Conservation (phyloP, 2,329 filamentous ascomycete genomes). For the Fonsecaea nubica region DNA sequence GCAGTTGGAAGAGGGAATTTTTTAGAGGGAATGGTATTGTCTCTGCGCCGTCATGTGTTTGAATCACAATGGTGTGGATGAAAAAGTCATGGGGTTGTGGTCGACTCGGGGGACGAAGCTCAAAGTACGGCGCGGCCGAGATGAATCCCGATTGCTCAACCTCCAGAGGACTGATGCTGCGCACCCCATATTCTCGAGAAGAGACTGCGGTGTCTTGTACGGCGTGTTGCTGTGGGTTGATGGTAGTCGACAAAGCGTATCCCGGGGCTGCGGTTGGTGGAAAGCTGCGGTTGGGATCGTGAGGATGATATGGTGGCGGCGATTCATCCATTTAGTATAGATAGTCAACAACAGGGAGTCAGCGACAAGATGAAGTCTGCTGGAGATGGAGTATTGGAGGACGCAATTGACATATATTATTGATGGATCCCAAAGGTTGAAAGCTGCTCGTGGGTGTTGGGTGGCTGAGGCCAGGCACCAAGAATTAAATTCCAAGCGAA, state of each 20-base stretch:
- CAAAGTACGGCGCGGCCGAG: slow-evolving; percentile 9
- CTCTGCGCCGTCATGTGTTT: neutral
- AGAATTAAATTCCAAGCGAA: too few species aligned
- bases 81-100: slow-evolving; percentile 8
- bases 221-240: neutral
- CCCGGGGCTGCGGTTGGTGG: neutral
- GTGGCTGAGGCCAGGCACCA: too few species aligned
- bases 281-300: neutral
- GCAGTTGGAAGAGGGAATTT: slow-evolving; percentile 7
- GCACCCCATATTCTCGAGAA: neutral
- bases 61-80: slow-evolving; percentile 8
- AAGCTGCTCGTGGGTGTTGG: too few species aligned
- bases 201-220: neutral
- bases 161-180: neutral
- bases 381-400: too few species aligned
- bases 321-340: slow-evolving; percentile 5
- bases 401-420: too few species aligned
- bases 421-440: neutral
- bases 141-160: slow-evolving; percentile 9
- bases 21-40: neutral
- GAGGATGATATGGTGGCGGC: slow-evolving; percentile 3
- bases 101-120: slow-evolving; percentile 2
- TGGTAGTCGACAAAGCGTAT: neutral
- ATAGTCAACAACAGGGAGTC: neutral
- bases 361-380: too few species aligned